Conservation (phyloP, 2,329 filamentous ascomycete genomes). For the Pseudocercospora pini-densiflorae region DNA sequence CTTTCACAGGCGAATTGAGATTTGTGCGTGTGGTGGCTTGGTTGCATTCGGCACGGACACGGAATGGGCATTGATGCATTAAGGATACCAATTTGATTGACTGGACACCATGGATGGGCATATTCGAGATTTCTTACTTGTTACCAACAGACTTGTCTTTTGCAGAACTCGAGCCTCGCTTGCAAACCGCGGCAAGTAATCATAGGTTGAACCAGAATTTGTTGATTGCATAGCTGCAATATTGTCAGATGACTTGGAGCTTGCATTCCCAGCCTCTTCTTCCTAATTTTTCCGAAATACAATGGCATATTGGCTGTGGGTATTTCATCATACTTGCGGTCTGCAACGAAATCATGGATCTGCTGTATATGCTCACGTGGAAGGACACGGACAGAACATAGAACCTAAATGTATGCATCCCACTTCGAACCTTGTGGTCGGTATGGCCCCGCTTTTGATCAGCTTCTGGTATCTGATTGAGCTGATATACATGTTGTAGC, state of each 20-base stretch:
- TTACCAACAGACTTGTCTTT: constrained; percentile 9
- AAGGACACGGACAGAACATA: background rate
- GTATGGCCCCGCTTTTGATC: background rate
- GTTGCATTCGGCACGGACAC: constrained; percentile 1
- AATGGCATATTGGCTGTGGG: background rate
- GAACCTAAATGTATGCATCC: background rate
- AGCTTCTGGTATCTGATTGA: background rate
- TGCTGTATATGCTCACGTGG: background rate
- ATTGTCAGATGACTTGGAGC: background rate
- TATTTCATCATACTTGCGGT: constrained; percentile 13
- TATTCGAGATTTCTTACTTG: background rate
- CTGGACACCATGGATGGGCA: background rate
- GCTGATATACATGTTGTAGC: background rate
- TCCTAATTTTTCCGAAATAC: background rate
- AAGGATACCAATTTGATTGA: constrained; percentile 9
- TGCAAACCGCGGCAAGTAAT: background rate
- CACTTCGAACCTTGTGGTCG: background rate
- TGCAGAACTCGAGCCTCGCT: constrained; percentile 4
- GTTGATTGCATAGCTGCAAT: background rate
- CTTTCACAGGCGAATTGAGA: background rate
- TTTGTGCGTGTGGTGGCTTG: background rate
- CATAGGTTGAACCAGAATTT: background rate
- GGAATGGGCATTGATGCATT: background rate
- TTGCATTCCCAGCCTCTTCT: background rate
- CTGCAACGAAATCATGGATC: background rate